Base-by-base conservation (phyloP, 2,329 filamentous ascomycete genomes). In the Leptographium radiaticola region DNA sequence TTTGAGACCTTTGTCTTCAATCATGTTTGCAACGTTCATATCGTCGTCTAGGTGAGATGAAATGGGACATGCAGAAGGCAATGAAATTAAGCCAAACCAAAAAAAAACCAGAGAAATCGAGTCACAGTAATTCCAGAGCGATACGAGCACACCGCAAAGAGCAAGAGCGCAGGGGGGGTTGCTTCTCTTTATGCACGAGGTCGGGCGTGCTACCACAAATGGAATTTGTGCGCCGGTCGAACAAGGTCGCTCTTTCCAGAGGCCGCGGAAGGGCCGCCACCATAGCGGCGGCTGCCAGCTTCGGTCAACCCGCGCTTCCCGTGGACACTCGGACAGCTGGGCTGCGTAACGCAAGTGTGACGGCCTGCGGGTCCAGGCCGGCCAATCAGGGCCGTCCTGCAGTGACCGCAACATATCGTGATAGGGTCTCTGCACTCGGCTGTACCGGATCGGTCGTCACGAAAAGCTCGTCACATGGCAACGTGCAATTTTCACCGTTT, bases 1-100 rank as follows among this genome's bases (percentile, higher is more conserved):
- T 56, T 67, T 68, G 53, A 69, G 62, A 52, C 58, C 59, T 48
- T 65, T 64, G 55, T 68, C 66, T 36, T 69, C 62, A 16, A 68
- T 66, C 66, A 68, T 65, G 30, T 59, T 63, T 15, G 66, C 63
- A 48, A 62, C 63, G 25, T 63, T 64, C 61, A 64, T 64, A 8
- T n/a, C 30, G 51, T 20, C 7, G 48, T 42, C 15, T 13, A 5
- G 25, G 3, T 36, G 20, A 20, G 33, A 18, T 18, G 46, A n/a
- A 34, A 31, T 43, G 18, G 16, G 20, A 20, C 9, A 20, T 15
- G 20, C 15, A 15, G 30, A 43, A 13, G 20, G 43, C 20, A 25
- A n/a, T n/a, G n/a, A 8, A n/a, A 49, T 7, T 10, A 9, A 5
- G 18, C 11, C 15, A 43, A 13, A 15, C 2, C 18, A 12, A 33